Evolutionary conservation across 768 basidiomycete species (phyloP), one percentile per base, ranked within the genome.

Genomic region (Termitomyces titanicus): DNA sequence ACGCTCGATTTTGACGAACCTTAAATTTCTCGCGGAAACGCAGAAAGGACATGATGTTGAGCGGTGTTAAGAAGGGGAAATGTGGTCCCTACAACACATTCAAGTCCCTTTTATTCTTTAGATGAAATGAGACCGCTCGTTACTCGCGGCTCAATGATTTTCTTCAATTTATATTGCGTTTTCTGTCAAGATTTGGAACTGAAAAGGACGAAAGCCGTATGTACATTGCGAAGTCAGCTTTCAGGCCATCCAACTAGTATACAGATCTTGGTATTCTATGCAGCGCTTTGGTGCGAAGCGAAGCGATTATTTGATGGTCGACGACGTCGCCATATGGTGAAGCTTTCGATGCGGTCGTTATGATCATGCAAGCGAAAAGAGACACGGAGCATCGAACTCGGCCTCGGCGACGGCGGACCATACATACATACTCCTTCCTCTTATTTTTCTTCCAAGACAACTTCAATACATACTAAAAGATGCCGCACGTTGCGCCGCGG

Each of bases 1-100:
- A 48, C 34, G 48, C 31, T 52, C 35, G 40, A n/a, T 31, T 48
- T 38, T 12, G 51, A 57, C 56, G 38, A 48, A 57, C 56, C 56
- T 51, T 40, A 15, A n/a, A 3, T 34, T 56, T 44, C 38, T 27
- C 43, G 27, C 47, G 35, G 33, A 55, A 55, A 51, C 11, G 24
- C 20, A 38, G 35, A 24, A 33, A 25, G 29, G 35, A 24, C 49
- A 56, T 56, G 49, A 35, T 34, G 18, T 13, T 24, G 33, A 37
- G 13, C 27, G 24, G 18, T 48, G 29, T 37, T 6, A 6, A 17
- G n/a, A 20, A 17, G 11, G 24, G 24, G 13, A 18, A 37, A 37
- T 24, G n/a, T 22, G 3, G 17, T 22, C 2, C 9, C 35, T 8
- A 13, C 24, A 7, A 17, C 29, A 17, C 6, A 25, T 25, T 7